phyloP scores from a whole-genome alignment of 1,139 yeast genomes.

The Blastobotrys ciferrii region DNA sequence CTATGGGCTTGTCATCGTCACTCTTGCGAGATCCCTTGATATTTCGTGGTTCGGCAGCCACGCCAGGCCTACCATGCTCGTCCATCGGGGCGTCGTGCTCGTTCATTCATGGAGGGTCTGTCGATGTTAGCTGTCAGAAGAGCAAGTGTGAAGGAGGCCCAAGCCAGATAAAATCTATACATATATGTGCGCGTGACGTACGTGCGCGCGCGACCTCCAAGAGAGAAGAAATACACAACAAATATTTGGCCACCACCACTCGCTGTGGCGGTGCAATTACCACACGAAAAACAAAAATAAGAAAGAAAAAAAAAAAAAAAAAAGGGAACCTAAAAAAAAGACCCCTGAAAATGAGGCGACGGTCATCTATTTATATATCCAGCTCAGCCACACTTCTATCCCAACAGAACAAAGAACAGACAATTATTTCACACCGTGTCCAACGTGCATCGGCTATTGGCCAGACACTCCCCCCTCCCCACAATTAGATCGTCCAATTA shows the following conservation, averaged over 20 bases:
- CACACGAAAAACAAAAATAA: not conserved
- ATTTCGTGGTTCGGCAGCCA: not conserved
- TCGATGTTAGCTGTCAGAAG: not conserved
- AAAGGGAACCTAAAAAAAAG: too few relatives aligned
- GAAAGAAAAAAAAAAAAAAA: too few relatives aligned
- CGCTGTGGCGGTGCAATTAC: not conserved
- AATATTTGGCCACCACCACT: not conserved
- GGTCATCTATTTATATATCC: too few relatives aligned
- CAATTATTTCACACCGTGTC: too few relatives aligned
- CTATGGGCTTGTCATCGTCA: not conserved
- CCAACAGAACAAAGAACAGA: too few relatives aligned
- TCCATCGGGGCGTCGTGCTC: conserved; percentile 5
- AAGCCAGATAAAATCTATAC: not conserved
- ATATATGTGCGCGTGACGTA: not conserved
- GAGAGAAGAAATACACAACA: not conserved
- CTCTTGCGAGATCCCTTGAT: not conserved
- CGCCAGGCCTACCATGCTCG: conserved; percentile 1
- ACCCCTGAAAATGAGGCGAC: too few relatives aligned
- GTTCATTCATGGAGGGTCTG: conserved; percentile 1
- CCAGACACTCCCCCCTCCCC: not conserved
- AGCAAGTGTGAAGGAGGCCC: not conserved
- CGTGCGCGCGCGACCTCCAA: not conserved
- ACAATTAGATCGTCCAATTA: not conserved
- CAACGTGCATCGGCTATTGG: not conserved
- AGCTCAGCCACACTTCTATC: too few relatives aligned